Base-by-base conservation (phyloP, 331 rosid species). In the Saraca asoca region DNA sequence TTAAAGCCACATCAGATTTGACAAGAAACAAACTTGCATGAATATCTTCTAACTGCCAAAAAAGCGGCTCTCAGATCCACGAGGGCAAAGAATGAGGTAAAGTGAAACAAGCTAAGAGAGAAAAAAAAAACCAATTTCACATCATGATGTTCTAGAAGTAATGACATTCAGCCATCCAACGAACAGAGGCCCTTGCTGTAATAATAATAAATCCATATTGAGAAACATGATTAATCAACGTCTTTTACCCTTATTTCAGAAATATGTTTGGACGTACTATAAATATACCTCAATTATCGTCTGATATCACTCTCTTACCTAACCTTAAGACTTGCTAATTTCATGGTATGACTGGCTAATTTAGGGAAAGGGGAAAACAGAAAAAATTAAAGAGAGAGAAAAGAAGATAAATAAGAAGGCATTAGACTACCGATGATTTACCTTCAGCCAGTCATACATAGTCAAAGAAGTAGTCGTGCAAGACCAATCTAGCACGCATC, bases 361-460 rank as follows among this genome's bases (percentile, higher is more conserved):
- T 24, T 55, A 43, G 13, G 48, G 53, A 53, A 71, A 44, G 57
- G 54, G 54, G 34, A 24, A 50, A 51, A 5, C 19, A 24, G 18
- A 39, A 39, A 29, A 71, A 69, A 61, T 39, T 68, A 33, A 58
- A 50, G 35, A 71, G 48, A n/a, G n/a, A n/a, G n/a, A n/a, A n/a
- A n/a, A n/a, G n/a, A n/a, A n/a, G n/a, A n/a, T n/a, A n/a, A n/a
- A n/a, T n/a, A n/a, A n/a, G n/a, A 24, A 34, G 16, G 39, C 33
- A 33, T 24, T 51, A 71, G 19, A 62, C 31, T 39, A 39, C 9
- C 1, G 53, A 24, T 24, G 31, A 3, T 24, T 79, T 79, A 87
- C 98, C 84, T 89, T 93, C 59, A 93, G 80, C 96, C 96, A 93
- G 75, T 93, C 98, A 72, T 93, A 88, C 98, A 93, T 87, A 24